A percentile compares a stretch with the other conserved stretches of the same genome.
These are phyloP conservation scores for Candida jianshihensis DNA, from an alignment of 805 yeast genomes.

Conservation along the genomic window DNA sequence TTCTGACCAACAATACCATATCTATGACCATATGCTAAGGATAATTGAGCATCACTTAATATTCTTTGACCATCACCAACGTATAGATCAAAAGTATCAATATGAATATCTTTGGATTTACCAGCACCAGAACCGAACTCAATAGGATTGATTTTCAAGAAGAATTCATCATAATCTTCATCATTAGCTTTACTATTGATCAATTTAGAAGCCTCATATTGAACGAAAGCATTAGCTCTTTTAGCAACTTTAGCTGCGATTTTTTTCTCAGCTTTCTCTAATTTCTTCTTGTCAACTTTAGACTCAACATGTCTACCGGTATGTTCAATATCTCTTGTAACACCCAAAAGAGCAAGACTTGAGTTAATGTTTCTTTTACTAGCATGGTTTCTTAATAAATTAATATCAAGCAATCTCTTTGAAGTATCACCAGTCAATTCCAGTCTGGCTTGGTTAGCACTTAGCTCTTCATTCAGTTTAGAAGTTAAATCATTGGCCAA, in stretches of 20 bases:
- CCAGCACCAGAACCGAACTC: slow-evolving; percentile 89
- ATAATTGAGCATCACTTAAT: slow-evolving; percentile 77
- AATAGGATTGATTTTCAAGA: slow-evolving; percentile 89
- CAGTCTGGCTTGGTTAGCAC: slow-evolving; percentile 64
- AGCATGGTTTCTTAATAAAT: slow-evolving; percentile 57
- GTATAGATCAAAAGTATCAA: slow-evolving; percentile 87
- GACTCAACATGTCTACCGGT: slow-evolving; percentile 89
- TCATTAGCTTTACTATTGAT: slow-evolving; percentile 49
- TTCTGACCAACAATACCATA: slow-evolving; percentile 98
- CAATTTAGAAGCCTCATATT: slow-evolving; percentile 91
- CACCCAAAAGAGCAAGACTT: slow-evolving; percentile 70
- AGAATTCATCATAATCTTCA: slow-evolving; percentile 89
- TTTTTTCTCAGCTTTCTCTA: slow-evolving; percentile 95
- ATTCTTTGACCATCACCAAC: slow-evolving; percentile 96
- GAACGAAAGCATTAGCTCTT: slow-evolving; percentile 68
- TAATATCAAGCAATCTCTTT: slow-evolving; percentile 74
- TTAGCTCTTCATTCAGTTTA: slow-evolving; percentile 43
- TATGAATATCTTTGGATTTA: slow-evolving; percentile 91
- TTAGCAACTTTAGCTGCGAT: slow-evolving; percentile 96
- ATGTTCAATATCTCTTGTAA: slow-evolving; percentile 80
- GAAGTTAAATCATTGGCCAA: slow-evolving; percentile 42
- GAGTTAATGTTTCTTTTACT: slow-evolving; percentile 67
- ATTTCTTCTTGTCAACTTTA: slow-evolving; percentile 91
- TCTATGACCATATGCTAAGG: slow-evolving; percentile 86
- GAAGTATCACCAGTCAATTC: slow-evolving; percentile 83